Base-by-base conservation (phyloP, 345 rosid species). In the Dipteronia dyeriana region DNA sequence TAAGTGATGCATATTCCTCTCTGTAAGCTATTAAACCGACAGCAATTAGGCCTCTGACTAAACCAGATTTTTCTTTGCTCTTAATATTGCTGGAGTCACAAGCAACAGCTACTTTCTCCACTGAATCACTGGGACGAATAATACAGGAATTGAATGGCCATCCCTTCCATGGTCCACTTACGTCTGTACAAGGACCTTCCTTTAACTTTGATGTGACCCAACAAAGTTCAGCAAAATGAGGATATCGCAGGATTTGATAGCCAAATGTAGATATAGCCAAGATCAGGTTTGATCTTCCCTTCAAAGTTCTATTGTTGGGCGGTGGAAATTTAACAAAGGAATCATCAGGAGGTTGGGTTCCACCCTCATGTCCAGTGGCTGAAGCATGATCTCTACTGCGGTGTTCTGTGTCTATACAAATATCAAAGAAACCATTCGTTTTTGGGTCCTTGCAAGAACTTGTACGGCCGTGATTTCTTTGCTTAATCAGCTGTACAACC, bases 171-270 rank as follows among this genome's bases (percentile, higher is more conserved):
- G 94, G 92, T 51, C 98, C 97, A 66, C 86, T 80, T 74, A 88
- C 82, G 75, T 96, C 97, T 47, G 90, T 86, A 80, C 84, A 86
- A 72, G 98, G 99, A 75, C 99, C 99, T 82, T 89, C 95, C 84
- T 90, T 94, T 67, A 96, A 87, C 86, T 92, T 96, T 47, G 99
- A 94, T 54, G 98, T 90, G 61, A 92, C 87, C 99, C 98, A 96
- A 83, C 99, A 94, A 72, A 95, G 97, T 84, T 93, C 98, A 79
- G 99, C 95, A 89, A 96, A 94, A 80, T 96, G 99, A 81, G 97
- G 97, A 87, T 85, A 94, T 71, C 79, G 88, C 73, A 96, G 86
- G 82, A 96, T 87, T 84, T 93, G 98, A 87, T 89, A 86, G 67
- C 99, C 99, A 86, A 94, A 88, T 73, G 94, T 84, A 49, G 90